phyloP scores from a whole-genome alignment of 2,329 filamentous ascomycete species.

The Fusarium buharicum region DNA sequence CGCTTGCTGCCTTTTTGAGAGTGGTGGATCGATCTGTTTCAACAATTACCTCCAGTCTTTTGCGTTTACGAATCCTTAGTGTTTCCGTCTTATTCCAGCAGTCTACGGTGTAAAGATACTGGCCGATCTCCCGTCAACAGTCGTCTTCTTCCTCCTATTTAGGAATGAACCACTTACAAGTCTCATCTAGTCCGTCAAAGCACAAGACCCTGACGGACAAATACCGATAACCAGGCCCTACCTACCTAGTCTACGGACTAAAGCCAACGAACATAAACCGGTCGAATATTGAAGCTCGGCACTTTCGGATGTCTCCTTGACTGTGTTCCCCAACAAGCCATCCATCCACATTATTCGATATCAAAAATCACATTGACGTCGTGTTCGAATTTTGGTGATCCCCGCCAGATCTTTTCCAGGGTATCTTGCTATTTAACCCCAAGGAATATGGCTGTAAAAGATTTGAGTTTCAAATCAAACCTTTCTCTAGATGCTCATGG shows the following conservation, averaged over 20 bases:
- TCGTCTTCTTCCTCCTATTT: neutral
- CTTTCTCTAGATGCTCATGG: neutral
- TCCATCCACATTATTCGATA: conserved; percentile 6
- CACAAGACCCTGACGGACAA: neutral
- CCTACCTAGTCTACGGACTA: neutral
- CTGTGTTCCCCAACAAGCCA: neutral
- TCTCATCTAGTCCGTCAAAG: neutral
- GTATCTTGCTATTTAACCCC: neutral
- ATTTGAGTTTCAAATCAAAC: neutral
- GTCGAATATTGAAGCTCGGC: conserved; percentile 1
- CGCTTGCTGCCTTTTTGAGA: neutral
- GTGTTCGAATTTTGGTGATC: neutral
- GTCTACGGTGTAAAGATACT: conserved; percentile 3
- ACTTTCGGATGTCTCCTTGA: conserved; percentile 11
- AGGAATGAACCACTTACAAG: too few relatives aligned
- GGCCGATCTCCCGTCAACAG: conserved; percentile 32
- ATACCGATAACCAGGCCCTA: neutral
- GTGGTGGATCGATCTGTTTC: neutral
- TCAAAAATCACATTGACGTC: conserved; percentile 2
- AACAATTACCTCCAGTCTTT: neutral
- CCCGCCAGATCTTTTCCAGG: conserved; percentile 4
- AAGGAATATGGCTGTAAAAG: neutral
- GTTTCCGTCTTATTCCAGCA: conserved; percentile 12
- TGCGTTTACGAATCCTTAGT: neutral
- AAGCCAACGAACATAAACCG: neutral